Evolutionary conservation across 352 stramenopile species (phyloP), one percentile per base, ranked within the genome.

Genomic region (Pythium aristosporum): DNA sequence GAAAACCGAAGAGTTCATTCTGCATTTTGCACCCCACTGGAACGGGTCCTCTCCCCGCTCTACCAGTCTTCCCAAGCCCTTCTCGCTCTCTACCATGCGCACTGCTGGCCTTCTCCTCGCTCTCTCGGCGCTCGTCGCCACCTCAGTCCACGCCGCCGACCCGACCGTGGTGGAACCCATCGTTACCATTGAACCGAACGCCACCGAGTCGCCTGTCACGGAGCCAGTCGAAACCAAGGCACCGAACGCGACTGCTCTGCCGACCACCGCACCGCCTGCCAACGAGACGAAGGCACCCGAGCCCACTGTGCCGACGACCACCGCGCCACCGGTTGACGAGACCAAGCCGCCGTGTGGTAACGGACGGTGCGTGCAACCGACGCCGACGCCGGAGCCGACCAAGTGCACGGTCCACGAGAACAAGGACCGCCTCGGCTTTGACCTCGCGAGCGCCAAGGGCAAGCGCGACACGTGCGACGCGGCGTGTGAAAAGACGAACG

Each of bases 361-460:
- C 32, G 9, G 5, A 36, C 32, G 32, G 32, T 36, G 32, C 32
- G 5, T 36, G 32, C 32, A 5, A 9, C 32, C 32, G 32, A 25
- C n/a, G 32, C 34, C 34, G 18, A 15, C 32, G 18, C 10, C 12
- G 18, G 37, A 49, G 36, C 20, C 52, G 11, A 11, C 16, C 18
- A 59, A 50, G 3, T 63, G 57, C 47, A 41, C 5, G n/a, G 34
- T 63, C 18, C 34, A 56, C 42, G 36, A 44, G 42, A 50, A 64
- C 57, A 49, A 57, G 32, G 57, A 64, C 57, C 57, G 57, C 13
- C 34, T 57, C 16, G 57, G 57, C 30, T 64, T 64, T 39, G 57
- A 64, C 25, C 34, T 64, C 34, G 23, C 32, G 16, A 64, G 37
- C 36, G 37, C 53, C 46, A 42, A 41, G 37, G 57, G 46, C 48